These are phyloP conservation scores for Aspergillus cejpii DNA, from an alignment of 2,329 filamentous ascomycete genomes.

Conservation along the genomic window DNA sequence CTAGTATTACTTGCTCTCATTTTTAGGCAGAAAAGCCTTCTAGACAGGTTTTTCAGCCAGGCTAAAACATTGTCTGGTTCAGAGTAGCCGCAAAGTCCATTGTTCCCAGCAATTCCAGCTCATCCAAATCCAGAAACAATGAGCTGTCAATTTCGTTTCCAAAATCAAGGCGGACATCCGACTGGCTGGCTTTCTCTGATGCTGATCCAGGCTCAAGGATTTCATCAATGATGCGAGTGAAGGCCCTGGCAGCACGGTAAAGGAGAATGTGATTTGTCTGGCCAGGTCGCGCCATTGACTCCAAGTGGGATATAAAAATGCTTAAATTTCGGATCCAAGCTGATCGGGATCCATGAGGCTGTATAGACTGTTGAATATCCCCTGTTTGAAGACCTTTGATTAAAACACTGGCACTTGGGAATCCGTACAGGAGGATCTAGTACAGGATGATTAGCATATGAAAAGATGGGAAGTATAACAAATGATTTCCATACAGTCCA, in stretches of 20 bases:
- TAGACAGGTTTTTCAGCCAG: too few relatives aligned
- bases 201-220: constrained; percentile 16
- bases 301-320: constrained; percentile 38
- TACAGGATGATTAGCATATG: too few relatives aligned
- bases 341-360: constrained; percentile 31
- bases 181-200: neutral
- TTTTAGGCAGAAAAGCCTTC: too few relatives aligned
- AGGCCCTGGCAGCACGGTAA: constrained; percentile 15
- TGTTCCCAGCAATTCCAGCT: constrained; percentile 18
- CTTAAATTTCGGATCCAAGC: constrained; percentile 37
- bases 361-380: constrained; percentile 17
- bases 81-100: constrained; percentile 18
- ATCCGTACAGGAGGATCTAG: constrained; percentile 23
- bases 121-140: constrained; percentile 12
- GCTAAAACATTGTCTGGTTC: constrained; percentile 19
- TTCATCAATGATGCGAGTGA: constrained; percentile 24
- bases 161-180: constrained; percentile 2
- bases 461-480: too few relatives aligned
- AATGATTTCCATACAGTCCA: constrained; percentile 12
- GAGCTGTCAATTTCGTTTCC: neutral
- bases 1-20: too few relatives aligned
- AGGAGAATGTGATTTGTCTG: constrained; percentile 26
- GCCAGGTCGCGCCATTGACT: constrained; percentile 29
- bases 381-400: constrained; percentile 22
- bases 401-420: constrained; percentile 23